phyloP scores from a whole-genome alignment of 192 early-diverging fungal species.

The Kickxella alabastrina region DNA sequence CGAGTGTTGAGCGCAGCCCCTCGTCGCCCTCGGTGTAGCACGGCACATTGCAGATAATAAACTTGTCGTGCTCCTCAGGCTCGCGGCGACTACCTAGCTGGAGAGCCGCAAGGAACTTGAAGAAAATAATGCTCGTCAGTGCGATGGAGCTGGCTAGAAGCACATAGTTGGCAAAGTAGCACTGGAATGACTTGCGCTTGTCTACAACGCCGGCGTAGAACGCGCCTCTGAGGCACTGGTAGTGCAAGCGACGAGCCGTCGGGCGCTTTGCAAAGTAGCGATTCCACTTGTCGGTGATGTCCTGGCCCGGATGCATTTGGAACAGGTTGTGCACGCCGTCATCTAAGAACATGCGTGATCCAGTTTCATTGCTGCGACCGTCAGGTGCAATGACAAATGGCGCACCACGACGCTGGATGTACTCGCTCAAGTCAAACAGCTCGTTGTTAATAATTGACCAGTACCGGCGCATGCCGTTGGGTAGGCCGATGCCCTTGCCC shows the following conservation, averaged over 20 bases:
- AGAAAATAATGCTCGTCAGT: constrained; percentile 78
- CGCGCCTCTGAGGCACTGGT: constrained; percentile 74
- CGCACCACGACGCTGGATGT: constrained; percentile 56
- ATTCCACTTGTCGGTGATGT: constrained; percentile 61
- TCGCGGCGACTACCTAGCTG: constrained; percentile 70
- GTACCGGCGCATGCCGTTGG: constrained; percentile 43
- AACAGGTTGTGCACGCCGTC: constrained; percentile 61
- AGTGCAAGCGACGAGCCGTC: constrained; percentile 42
- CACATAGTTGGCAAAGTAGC: constrained; percentile 82
- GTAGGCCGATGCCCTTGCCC: constrained; percentile 46
- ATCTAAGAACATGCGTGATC: constrained; percentile 60
- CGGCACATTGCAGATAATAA: constrained; percentile 90
- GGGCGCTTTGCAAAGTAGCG: constrained; percentile 50
- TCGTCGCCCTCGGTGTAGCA: constrained; percentile 97
- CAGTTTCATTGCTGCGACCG: constrained; percentile 40
- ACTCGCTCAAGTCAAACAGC: constrained; percentile 68
- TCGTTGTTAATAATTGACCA: constrained; percentile 67
- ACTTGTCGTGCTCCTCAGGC: constrained; percentile 85
- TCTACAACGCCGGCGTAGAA: constrained; percentile 86
- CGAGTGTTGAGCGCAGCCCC: constrained; percentile 82
- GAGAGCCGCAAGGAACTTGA: constrained; percentile 92
- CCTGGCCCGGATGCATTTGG: constrained; percentile 58
- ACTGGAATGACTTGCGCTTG: constrained; percentile 69
- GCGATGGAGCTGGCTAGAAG: constrained; percentile 73
- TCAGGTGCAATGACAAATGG: constrained; percentile 49